These are phyloP conservation scores for Phytophthora multivora DNA, from an alignment of 352 stramenopile genomes.

Conservation along the genomic window DNA sequence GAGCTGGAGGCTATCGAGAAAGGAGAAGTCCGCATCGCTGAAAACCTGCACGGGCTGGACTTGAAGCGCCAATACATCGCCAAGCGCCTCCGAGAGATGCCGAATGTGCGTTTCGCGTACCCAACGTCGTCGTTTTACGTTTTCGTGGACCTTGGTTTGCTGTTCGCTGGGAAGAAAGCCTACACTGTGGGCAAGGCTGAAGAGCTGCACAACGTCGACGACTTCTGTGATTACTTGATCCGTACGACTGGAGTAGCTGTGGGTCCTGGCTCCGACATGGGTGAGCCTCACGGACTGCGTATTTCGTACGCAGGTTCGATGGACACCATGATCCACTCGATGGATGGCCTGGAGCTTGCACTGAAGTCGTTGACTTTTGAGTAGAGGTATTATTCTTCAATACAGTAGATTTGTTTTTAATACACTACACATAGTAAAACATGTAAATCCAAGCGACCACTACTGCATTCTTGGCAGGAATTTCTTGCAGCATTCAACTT, in stretches of 20 bases:
- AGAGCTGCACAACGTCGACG: constrained; percentile 49
- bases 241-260: constrained; percentile 90
- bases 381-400: not conserved
- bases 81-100: constrained; percentile 76
- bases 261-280: constrained; percentile 96
- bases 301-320: constrained; percentile 96
- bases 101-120: constrained; percentile 78
- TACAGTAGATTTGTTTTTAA: not conserved
- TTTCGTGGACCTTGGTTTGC: constrained; percentile 89
- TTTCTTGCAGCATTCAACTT: no score
- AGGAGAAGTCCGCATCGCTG: constrained; percentile 51
- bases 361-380: constrained; percentile 41
- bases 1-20: constrained; percentile 59
- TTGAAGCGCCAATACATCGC: constrained; percentile 92
- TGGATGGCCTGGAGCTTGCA: constrained; percentile 63
- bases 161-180: constrained; percentile 64
- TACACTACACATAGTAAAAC: no score
- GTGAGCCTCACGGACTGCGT: constrained; percentile 90
- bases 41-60: constrained; percentile 54
- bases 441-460: not conserved
- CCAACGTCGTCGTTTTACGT: constrained; percentile 96
- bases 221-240: constrained; percentile 93
- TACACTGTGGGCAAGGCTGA: constrained; percentile 33
- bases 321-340: constrained; percentile 73
- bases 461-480: no score